phyloP scores from a whole-genome alignment of 768 basidiomycete genomes.

The Epithele typhae region DNA sequence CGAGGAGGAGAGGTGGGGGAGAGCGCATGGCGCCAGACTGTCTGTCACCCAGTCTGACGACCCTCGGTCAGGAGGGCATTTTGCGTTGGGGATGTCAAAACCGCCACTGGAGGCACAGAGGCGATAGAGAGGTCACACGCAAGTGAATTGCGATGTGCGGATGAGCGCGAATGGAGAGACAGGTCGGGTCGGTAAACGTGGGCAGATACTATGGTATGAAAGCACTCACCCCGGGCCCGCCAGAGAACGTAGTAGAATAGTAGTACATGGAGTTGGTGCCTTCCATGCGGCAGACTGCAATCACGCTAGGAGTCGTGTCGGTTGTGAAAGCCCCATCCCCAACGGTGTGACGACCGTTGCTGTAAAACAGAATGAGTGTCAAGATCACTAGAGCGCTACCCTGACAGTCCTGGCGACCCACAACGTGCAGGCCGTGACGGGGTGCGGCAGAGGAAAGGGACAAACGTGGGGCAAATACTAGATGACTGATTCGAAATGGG shows the following conservation, averaged over 20 bases:
- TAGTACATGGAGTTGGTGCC: constrained; percentile 83
- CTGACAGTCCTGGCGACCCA: too few species aligned
- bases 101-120: constrained; percentile 61
- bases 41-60: constrained; percentile 95
- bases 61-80: constrained; percentile 97
- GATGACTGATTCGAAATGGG: constrained; percentile 73
- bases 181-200: neutral
- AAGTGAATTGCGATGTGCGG: neutral
- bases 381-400: too few species aligned
- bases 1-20: constrained; percentile 29
- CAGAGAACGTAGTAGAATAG: constrained; percentile 91
- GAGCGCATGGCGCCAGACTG: constrained; percentile 65
- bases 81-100: constrained; percentile 88
- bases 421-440: too few species aligned
- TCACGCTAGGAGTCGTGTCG: constrained; percentile 71
- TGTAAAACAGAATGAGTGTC: too few species aligned
- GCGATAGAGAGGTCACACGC: neutral
- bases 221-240: constrained; percentile 82
- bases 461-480: constrained; percentile 95
- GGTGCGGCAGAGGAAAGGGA: constrained; percentile 16
- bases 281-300: constrained; percentile 82
- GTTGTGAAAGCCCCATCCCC: constrained; percentile 89
- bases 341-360: constrained; percentile 97
- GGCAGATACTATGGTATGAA: neutral
- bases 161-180: neutral